These are phyloP conservation scores for Agroathelia rolfsii DNA, from an alignment of 1,284 basidiomycete species.

Conservation along the genomic window DNA sequence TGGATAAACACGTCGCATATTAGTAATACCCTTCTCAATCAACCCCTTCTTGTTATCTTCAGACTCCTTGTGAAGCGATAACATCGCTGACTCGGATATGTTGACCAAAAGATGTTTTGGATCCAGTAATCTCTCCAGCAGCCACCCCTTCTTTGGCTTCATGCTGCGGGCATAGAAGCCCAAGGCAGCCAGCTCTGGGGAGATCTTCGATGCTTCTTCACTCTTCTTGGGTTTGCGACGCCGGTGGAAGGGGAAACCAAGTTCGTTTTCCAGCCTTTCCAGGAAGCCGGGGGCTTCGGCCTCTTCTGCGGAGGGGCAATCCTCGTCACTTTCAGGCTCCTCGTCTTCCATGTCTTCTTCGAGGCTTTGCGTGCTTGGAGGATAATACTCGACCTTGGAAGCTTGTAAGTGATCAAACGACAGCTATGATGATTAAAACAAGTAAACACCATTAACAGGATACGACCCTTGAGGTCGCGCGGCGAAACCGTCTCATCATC, in stretches of 20 bases:
- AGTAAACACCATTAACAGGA: constrained; percentile 46
- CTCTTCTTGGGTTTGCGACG: too few relatives aligned
- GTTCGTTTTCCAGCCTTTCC: constrained; percentile 9
- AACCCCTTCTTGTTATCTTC: constrained; percentile 25
- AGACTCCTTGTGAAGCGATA: constrained; percentile 28
- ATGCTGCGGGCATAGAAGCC: constrained; percentile 50
- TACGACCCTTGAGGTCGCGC: constrained; percentile 37
- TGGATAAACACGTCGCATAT: constrained; percentile 51
- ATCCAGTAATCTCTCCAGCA: constrained; percentile 29
- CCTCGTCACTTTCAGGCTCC: constrained; percentile 5
- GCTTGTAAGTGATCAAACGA: constrained; percentile 3
- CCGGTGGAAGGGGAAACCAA: too few relatives aligned
- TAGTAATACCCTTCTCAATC: constrained; percentile 29
- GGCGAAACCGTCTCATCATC: constrained; percentile 31
- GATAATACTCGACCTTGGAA: constrained; percentile 48
- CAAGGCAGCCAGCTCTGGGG: constrained; percentile 35
- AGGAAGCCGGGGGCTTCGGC: constrained; percentile 3
- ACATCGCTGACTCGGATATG: constrained; percentile 42
- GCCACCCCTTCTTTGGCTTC: constrained; percentile 45
- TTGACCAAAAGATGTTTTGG: constrained; percentile 47
- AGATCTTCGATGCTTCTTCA: constrained; percentile 26
- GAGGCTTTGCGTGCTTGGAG: constrained; percentile 18
- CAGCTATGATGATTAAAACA: constrained; percentile 1
- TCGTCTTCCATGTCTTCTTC: constrained; percentile 5
- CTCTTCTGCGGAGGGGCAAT: constrained; percentile 5